A percentile compares a stretch with the other conserved stretches of the same genome.
Evolutionary conservation across 179 eudicot species (phyloP).

Genomic region (Heliamphora pulchella): DNA sequence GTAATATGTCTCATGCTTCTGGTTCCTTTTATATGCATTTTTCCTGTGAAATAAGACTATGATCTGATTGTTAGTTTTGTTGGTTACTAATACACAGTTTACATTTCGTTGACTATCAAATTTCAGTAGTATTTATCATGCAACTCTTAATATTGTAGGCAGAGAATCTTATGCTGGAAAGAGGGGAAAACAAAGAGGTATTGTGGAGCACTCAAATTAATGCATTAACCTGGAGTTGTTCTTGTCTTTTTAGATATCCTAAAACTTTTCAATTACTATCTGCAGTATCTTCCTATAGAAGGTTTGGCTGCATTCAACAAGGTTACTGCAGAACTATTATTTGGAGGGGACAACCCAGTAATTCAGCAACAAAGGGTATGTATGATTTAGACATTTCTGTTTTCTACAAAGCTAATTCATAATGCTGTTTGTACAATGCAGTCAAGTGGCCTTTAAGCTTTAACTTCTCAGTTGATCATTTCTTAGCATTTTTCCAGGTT

Average conservation of each 20-base stretch:
- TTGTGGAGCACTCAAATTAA: conserved; percentile 9
- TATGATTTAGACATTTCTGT: not conserved
- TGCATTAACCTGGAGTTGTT: not conserved
- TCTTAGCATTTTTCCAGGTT: conserved; percentile 40
- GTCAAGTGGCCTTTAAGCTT: not conserved
- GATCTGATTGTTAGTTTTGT: not conserved
- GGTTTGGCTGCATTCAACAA: conserved; percentile 95
- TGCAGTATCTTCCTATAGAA: conserved; percentile 92
- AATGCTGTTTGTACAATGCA: not conserved
- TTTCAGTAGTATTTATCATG: not conserved
- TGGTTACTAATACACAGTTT: too few species aligned
- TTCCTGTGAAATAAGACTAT: not conserved
- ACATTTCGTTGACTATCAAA: not conserved
- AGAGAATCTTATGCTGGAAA: conserved; percentile 84
- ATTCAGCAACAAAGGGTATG: conserved; percentile 69
- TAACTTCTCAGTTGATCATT: not conserved
- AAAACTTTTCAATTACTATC: conserved; percentile 11
- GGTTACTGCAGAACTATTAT: conserved; percentile 77
- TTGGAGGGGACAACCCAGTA: conserved; percentile 77
- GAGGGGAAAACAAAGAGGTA: conserved; percentile 96
- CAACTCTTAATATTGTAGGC: conserved; percentile 36
- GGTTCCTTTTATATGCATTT: not conserved
- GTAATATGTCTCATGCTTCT: conserved; percentile 8
- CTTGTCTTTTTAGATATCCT: conserved; percentile 8
- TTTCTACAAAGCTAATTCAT: not conserved